Evolutionary conservation across 2,329 filamentous ascomycete genomes (phyloP).

Genomic region (Karstenula rhodostoma): DNA sequence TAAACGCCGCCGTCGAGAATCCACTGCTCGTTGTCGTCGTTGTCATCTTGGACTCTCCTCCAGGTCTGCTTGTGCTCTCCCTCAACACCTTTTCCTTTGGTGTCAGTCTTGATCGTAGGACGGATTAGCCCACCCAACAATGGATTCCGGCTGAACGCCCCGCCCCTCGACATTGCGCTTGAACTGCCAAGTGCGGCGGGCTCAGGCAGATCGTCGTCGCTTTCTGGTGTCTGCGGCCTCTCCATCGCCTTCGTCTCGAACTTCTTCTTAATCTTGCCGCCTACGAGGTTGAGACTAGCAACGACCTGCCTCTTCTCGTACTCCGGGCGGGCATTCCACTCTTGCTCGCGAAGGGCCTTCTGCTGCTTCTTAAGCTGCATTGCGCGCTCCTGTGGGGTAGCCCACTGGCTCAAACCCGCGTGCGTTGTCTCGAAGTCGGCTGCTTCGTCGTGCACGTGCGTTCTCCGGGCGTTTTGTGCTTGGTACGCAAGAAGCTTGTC

Average conservation of each 20-base stretch:
- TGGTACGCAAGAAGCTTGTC: slow-evolving; percentile 85
- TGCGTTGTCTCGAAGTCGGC: slow-evolving; percentile 72
- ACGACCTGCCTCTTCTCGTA: slow-evolving; percentile 89
- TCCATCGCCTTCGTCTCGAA: slow-evolving; percentile 65
- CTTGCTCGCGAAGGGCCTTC: slow-evolving; percentile 81
- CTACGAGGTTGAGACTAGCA: slow-evolving; percentile 82
- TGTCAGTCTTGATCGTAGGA: slow-evolving; percentile 64
- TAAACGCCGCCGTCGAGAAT: slow-evolving; percentile 62
- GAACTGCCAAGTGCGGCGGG: slow-evolving; percentile 41
- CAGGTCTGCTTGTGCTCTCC: slow-evolving; percentile 53
- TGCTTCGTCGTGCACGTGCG: slow-evolving; percentile 86
- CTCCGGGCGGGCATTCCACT: slow-evolving; percentile 84
- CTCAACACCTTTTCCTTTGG: slow-evolving; percentile 47
- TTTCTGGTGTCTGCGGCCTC: slow-evolving; percentile 61
- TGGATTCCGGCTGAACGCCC: slow-evolving; percentile 74
- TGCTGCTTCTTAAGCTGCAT: slow-evolving; percentile 86
- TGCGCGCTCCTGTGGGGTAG: slow-evolving; percentile 81
- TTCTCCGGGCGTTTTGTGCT: slow-evolving; percentile 83
- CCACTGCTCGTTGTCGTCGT: slow-evolving; percentile 62
- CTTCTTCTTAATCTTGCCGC: slow-evolving; percentile 76
- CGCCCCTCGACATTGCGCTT: slow-evolving; percentile 47
- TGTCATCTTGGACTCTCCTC: slow-evolving; percentile 62
- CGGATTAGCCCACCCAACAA: slow-evolving; percentile 70
- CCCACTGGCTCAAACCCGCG: slow-evolving; percentile 77
- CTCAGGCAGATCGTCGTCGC: slow-evolving; percentile 57